phyloP scores from a whole-genome alignment of 2,329 filamentous ascomycete species.

The Zymoseptoria brevis region DNA sequence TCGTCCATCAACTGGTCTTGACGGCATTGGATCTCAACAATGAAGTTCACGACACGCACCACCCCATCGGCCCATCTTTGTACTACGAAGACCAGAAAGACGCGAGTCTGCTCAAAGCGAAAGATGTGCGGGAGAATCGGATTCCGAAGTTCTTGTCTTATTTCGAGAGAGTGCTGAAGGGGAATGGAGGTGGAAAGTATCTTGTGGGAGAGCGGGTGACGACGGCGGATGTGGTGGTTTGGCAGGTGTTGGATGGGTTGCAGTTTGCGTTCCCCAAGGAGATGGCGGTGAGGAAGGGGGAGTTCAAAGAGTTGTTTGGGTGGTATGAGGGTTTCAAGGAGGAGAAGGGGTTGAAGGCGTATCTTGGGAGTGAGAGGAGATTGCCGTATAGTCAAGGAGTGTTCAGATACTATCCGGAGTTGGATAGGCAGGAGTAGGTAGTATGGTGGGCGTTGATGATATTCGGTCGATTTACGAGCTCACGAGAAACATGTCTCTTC shows the following conservation, averaged over 20 bases:
- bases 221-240: constrained; percentile 66
- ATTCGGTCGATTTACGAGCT: neutral
- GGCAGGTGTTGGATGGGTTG: constrained; percentile 53
- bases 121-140: constrained; percentile 52
- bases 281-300: constrained; percentile 46
- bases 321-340: constrained; percentile 57
- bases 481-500: neutral
- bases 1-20: constrained; percentile 55
- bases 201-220: constrained; percentile 58
- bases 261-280: constrained; percentile 64
- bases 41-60: constrained; percentile 68
- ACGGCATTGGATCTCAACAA: constrained; percentile 66
- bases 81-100: constrained; percentile 72
- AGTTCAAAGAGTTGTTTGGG: constrained; percentile 42
- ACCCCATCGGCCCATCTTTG: constrained; percentile 44
- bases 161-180: constrained; percentile 58
- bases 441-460: neutral
- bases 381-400: constrained; percentile 57
- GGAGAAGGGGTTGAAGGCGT: constrained; percentile 57
- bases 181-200: constrained; percentile 51
- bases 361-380: constrained; percentile 58
- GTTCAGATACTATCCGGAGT: constrained; percentile 64
- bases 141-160: constrained; percentile 67
- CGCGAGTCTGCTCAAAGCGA: constrained; percentile 52
- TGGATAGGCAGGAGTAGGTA: constrained; percentile 49